A percentile compares a stretch with the other conserved stretches of the same genome.
Evolutionary conservation across 495 filamentous ascomycete species (phyloP).

Genomic region (Tuber calosporum): DNA sequence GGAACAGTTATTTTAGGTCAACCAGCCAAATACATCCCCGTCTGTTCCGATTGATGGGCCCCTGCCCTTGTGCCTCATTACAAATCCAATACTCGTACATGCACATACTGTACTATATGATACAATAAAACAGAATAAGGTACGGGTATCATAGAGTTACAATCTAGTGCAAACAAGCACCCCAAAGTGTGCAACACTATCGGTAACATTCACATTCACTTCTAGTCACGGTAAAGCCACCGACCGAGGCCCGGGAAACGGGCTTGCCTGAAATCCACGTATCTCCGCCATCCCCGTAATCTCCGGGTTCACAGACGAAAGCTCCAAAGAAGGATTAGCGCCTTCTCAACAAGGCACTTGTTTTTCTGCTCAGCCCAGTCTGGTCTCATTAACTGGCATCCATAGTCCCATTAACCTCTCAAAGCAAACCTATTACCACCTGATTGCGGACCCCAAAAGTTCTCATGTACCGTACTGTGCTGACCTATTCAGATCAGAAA

Average conservation of each 20-base stretch:
- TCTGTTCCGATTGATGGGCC: too few relatives aligned
- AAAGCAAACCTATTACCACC: not conserved
- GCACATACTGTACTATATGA: too few relatives aligned
- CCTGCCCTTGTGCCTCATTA: not conserved
- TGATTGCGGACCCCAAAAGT: not conserved
- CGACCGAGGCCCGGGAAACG: not conserved
- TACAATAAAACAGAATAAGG: too few relatives aligned
- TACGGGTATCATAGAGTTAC: too few relatives aligned
- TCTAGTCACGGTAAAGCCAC: not conserved
- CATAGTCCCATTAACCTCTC: not conserved
- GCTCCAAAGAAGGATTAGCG: not conserved
- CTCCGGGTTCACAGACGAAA: not conserved
- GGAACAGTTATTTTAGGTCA: too few relatives aligned
- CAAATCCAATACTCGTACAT: not conserved
- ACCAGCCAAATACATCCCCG: too few relatives aligned
- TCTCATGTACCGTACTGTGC: too few relatives aligned
- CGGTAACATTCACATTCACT: too few relatives aligned
- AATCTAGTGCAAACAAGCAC: not conserved
- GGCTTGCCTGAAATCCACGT: not conserved
- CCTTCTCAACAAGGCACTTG: not conserved
- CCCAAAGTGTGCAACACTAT: not conserved
- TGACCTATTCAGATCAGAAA: not conserved
- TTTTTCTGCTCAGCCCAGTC: not conserved
- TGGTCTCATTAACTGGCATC: not conserved
- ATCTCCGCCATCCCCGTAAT: not conserved